These are phyloP conservation scores for Aspergillus avenaceus DNA, from an alignment of 495 filamentous ascomycete genomes.

Conservation along the genomic window DNA sequence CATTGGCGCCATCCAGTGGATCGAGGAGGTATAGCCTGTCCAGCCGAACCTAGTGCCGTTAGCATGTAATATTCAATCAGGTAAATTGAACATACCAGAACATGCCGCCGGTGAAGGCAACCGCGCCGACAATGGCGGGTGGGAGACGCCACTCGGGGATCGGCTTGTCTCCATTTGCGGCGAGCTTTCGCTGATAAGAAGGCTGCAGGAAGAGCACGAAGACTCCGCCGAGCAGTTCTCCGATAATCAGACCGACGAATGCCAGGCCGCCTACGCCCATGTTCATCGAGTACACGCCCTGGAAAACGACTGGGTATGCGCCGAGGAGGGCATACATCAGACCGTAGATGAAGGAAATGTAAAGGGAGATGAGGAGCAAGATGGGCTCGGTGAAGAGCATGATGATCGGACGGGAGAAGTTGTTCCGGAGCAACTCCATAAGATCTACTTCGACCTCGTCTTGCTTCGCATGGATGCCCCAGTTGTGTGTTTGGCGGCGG, in stretches of 20 bases:
- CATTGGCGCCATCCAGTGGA: conserved; percentile 34
- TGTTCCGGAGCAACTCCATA: conserved; percentile 32
- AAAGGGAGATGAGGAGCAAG: conserved; percentile 40
- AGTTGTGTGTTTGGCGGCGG: conserved; percentile 38
- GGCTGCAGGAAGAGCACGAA: conserved; percentile 26
- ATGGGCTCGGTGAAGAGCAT: conserved; percentile 46
- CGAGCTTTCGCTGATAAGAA: conserved; percentile 27
- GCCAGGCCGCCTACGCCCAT: conserved; percentile 31
- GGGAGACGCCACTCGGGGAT: conserved; percentile 39
- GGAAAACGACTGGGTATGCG: conserved; percentile 42
- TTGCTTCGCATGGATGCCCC: conserved; percentile 46
- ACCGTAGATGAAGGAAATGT: conserved; percentile 46
- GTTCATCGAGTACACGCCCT: conserved; percentile 32
- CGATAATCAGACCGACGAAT: conserved; percentile 37
- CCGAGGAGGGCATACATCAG: conserved; percentile 41
- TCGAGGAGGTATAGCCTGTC: conserved; percentile 29
- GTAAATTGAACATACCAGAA: conserved; percentile 41
- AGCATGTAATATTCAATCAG: background rate
- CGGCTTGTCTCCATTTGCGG: conserved; percentile 26
- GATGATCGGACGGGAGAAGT: conserved; percentile 38
- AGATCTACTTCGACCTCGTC: conserved; percentile 43
- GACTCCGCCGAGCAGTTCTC: conserved; percentile 23
- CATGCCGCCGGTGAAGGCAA: conserved; percentile 48
- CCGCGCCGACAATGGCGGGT: conserved; percentile 46
- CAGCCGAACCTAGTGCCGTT: conserved; percentile 35